phyloP scores from a whole-genome alignment of 805 yeast species.

The Ogataea thermomethanolica region DNA sequence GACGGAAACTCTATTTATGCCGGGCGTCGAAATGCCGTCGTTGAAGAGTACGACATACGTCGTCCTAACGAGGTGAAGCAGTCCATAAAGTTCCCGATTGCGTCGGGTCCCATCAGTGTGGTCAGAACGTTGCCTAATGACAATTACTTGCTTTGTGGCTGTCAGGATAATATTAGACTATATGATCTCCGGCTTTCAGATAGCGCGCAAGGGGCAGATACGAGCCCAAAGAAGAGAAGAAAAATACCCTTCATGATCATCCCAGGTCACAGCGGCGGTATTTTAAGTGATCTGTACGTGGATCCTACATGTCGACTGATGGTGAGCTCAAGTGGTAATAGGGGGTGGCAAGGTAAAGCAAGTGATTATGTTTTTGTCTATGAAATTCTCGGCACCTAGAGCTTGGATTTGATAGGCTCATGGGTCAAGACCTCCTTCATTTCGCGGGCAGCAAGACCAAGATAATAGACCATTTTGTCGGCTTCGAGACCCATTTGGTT shows the following conservation, averaged over 20 bases:
- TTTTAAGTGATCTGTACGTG: slow-evolving; percentile 67
- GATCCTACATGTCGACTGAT: slow-evolving; percentile 87
- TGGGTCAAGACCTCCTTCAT: slow-evolving; percentile 56
- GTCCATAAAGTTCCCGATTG: slow-evolving; percentile 70
- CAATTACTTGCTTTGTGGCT: slow-evolving; percentile 79
- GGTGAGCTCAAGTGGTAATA: slow-evolving; percentile 87
- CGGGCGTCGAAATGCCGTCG: slow-evolving; percentile 86
- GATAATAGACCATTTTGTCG: slow-evolving; percentile 58
- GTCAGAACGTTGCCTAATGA: slow-evolving; percentile 78
- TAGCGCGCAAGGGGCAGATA: slow-evolving; percentile 12
- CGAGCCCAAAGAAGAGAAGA: slow-evolving; percentile 27
- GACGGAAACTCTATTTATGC: slow-evolving; percentile 77
- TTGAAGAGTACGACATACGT: slow-evolving; percentile 69
- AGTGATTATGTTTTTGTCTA: slow-evolving; percentile 81
- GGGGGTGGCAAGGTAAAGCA: slow-evolving; percentile 89
- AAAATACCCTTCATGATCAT: slow-evolving; percentile 80
- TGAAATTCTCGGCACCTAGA: slow-evolving; percentile 53
- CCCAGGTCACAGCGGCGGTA: slow-evolving; percentile 97
- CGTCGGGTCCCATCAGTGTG: slow-evolving; percentile 87
- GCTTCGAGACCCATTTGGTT: slow-evolving; percentile 54
- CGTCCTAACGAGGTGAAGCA: slow-evolving; percentile 54
- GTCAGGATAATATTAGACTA: slow-evolving; percentile 82
- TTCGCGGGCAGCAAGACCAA: slow-evolving; percentile 78
- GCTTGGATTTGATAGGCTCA: slow-evolving; percentile 26
- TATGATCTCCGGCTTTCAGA: slow-evolving; percentile 59